Conservation (phyloP, 179 eudicot species). For the Beta lomatogona region DNA sequence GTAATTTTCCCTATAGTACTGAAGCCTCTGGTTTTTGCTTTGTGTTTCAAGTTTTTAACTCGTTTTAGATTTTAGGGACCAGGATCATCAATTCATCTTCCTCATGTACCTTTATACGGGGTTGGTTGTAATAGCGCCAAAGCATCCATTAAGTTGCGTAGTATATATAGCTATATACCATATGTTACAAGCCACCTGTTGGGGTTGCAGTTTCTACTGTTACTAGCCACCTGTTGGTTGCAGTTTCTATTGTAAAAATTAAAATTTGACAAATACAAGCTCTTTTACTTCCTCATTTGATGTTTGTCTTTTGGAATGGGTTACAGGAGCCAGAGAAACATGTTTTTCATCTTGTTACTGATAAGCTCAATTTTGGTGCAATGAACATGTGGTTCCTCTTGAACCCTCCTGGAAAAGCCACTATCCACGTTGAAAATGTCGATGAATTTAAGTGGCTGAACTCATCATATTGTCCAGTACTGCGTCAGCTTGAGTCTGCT, state of each 20-base stretch:
- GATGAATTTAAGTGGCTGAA: constrained; percentile 95
- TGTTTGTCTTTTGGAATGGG: constrained; percentile 17
- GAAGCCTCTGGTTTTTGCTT: neutral
- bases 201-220: neutral
- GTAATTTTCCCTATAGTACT: neutral
- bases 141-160: neutral
- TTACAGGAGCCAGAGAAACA: constrained; percentile 87
- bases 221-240: neutral
- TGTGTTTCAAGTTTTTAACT: neutral
- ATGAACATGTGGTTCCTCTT: constrained; percentile 95
- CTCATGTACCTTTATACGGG: neutral
- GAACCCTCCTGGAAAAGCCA: constrained; percentile 85
- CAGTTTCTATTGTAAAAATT: neutral
- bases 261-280: neutral
- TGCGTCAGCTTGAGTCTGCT: constrained; percentile 79
- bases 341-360: constrained; percentile 93
- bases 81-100: neutral
- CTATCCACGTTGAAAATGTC: constrained; percentile 92
- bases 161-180: neutral
- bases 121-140: neutral
- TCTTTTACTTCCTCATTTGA: constrained; percentile 6
- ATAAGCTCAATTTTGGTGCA: constrained; percentile 89
- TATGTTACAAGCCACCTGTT: neutral
- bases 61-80: neutral
- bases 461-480: constrained; percentile 87